Conservation (phyloP, 768 basidiomycete species). For the Crassisporium funariophilum region DNA sequence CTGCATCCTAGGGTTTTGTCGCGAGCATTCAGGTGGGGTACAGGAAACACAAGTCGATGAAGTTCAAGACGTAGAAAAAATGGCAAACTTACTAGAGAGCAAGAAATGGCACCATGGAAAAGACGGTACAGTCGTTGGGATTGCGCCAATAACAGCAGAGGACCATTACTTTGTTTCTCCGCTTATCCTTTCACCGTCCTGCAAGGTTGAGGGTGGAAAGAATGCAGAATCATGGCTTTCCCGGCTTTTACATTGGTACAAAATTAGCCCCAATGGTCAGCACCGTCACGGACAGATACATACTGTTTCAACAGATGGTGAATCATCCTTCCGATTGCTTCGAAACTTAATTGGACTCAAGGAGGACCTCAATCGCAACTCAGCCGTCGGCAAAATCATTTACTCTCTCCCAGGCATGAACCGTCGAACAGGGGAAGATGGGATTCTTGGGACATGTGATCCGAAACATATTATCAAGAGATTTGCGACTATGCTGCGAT, state of each 20-base stretch:
- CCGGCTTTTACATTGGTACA: slow-evolving; percentile 12
- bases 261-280: slow-evolving; percentile 15
- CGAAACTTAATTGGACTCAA: slow-evolving; percentile 16
- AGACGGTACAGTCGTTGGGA: slow-evolving; percentile 26
- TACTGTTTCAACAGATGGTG: slow-evolving; percentile 24
- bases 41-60: background rate
- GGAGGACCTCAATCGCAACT: slow-evolving; percentile 4
- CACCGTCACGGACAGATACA: slow-evolving; percentile 19
- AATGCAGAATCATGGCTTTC: background rate
- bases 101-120: slow-evolving; percentile 18
- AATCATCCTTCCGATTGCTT: slow-evolving; percentile 15
- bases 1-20: slow-evolving; percentile 20
- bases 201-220: slow-evolving; percentile 17
- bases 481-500: slow-evolving; percentile 19
- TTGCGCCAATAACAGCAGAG: slow-evolving; percentile 17
- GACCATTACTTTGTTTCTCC: slow-evolving; percentile 23
- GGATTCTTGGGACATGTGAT: slow-evolving; percentile 17
- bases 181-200: slow-evolving; percentile 21
- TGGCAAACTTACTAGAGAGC: background rate
- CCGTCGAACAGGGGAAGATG: slow-evolving; percentile 12
- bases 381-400: slow-evolving; percentile 11
- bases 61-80: background rate
- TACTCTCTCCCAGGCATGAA: slow-evolving; percentile 17
- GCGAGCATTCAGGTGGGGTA: slow-evolving; percentile 10
- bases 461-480: slow-evolving; percentile 25